A percentile compares a stretch with the other conserved stretches of the same genome.
These are phyloP conservation scores for Leccinellum luteum DNA, from an alignment of 768 basidiomycete genomes.

Conservation along the genomic window DNA sequence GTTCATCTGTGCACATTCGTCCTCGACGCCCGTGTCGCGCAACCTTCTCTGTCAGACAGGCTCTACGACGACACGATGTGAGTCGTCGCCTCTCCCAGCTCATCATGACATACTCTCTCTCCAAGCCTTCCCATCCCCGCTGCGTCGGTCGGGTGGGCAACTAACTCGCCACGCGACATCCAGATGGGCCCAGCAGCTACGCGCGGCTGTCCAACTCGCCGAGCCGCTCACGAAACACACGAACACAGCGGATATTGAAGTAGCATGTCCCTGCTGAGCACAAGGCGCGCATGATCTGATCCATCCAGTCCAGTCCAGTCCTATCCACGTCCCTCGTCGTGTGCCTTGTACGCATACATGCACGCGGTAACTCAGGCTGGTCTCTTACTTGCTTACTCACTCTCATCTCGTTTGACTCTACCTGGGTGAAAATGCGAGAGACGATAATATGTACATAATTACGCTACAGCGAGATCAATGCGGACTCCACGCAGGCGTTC, in stretches of 20 bases:
- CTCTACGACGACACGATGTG: slow-evolving; percentile 43
- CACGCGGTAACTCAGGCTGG: too few species aligned
- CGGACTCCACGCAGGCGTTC: background rate
- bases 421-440: background rate
- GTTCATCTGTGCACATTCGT: too few species aligned
- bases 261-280: slow-evolving; percentile 69
- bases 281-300: slow-evolving; percentile 38
- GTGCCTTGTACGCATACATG: too few species aligned
- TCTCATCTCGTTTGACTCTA: too few species aligned
- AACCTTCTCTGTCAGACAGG: slow-evolving; percentile 39
- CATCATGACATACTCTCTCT: background rate
- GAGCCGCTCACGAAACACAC: slow-evolving; percentile 88
- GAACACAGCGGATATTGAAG: slow-evolving; percentile 75
- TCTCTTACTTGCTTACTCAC: too few species aligned
- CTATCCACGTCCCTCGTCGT: too few species aligned
- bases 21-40: too few species aligned
- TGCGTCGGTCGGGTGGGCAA: slow-evolving; percentile 86
- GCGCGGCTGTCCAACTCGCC: slow-evolving; percentile 58
- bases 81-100: slow-evolving; percentile 19
- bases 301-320: too few species aligned
- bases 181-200: slow-evolving; percentile 69
- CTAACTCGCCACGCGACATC: slow-evolving; percentile 68
- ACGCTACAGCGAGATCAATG: background rate
- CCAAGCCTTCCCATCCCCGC: slow-evolving; percentile 52
- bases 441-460: background rate